phyloP scores from a whole-genome alignment of 805 yeast genomes.

The Wickerhamomyces canadensis region DNA sequence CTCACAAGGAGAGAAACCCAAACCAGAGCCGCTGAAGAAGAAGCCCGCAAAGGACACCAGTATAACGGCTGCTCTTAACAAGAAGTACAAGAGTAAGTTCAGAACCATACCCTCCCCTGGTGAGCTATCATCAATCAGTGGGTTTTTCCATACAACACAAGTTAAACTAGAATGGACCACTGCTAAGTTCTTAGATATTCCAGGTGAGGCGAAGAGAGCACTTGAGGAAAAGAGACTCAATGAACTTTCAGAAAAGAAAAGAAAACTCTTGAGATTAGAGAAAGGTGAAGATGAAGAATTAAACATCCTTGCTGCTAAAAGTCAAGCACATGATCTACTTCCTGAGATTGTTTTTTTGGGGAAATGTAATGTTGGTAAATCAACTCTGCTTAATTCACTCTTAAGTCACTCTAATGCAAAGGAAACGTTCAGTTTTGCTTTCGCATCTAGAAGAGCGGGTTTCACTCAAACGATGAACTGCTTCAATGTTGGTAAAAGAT shows the following conservation, averaged over 20 bases:
- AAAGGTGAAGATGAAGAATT: constrained; percentile 5
- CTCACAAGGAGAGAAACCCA: neutral
- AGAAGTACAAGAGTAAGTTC: constrained; percentile 14
- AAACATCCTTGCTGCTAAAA: constrained; percentile 1
- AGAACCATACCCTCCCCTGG: constrained; percentile 14
- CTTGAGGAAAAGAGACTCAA: constrained; percentile 7
- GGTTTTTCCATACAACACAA: constrained; percentile 42
- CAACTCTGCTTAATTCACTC: constrained; percentile 63
- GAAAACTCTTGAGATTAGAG: constrained; percentile 11
- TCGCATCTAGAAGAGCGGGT: constrained; percentile 50
- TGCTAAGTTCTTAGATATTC: constrained; percentile 47
- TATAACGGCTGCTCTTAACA: constrained; percentile 4
- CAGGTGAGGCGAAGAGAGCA: constrained; percentile 40
- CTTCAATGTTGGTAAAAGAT: constrained; percentile 56
- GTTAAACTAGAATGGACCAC: constrained; percentile 58
- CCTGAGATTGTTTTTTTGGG: constrained; percentile 81
- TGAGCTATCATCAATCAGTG: constrained; percentile 24
- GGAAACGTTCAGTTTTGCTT: constrained; percentile 38
- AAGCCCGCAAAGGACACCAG: neutral
- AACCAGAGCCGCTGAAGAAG: neutral
- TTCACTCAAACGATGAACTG: constrained; percentile 61
- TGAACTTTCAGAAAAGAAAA: constrained; percentile 3
- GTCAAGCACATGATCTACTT: constrained; percentile 20
- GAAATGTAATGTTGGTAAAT: constrained; percentile 82
- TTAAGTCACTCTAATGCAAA: constrained; percentile 34